Evolutionary conservation across 192 early-diverging fungal genomes (phyloP), one percentile per base, ranked within the genome.

Genomic region (Coemansia sp.): DNA sequence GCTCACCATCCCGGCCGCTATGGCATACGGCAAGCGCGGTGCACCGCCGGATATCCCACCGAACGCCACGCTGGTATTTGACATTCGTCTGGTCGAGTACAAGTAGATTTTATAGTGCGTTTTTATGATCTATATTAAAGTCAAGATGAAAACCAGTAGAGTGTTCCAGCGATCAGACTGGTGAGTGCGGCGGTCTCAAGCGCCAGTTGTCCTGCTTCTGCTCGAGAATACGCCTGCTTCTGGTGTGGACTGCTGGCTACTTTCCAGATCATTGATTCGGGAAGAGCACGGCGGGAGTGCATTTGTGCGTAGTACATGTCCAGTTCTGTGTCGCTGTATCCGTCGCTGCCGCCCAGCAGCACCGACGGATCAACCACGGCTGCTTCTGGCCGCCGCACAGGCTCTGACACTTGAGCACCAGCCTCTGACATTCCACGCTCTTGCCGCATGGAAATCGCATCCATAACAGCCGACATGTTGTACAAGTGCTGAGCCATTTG

Each of bases 11-110:
- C 95, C 96, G 37, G 84, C 94, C 39, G 75, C 84, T 59, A 71
- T 88, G 65, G 81, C 84, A 12, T 90, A 87, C 54, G 87, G 88
- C 29, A 74, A 82, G 61, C 87, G 86, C 61, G 96, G 96, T 66
- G 94, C 95, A 66, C 94, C 95, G 38, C 95, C 95, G 69, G 93
- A 96, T 66, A 97, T 98, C 78, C 91, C 91, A 16, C 74, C 73
- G 45, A 94, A 96, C 83, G 87, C 93, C 18, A 94, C 92, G 53
- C 85, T 98, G 50, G 83, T 88, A 54, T 98, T 98, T 75, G 92
- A 94, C 77, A 88, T 96, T 61, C 93, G 94, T 82, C 75, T 96
- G 54, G 78, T 94, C 35, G 81, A 82, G 29, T 75, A 88, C 62
- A 89, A 88, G 78, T 83, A 86, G 45, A 39, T 37, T 19, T 26